Evolutionary conservation across 306 rosid genomes (phyloP), one percentile per base, ranked within the genome.

Genomic region (Lotus japonicus): DNA sequence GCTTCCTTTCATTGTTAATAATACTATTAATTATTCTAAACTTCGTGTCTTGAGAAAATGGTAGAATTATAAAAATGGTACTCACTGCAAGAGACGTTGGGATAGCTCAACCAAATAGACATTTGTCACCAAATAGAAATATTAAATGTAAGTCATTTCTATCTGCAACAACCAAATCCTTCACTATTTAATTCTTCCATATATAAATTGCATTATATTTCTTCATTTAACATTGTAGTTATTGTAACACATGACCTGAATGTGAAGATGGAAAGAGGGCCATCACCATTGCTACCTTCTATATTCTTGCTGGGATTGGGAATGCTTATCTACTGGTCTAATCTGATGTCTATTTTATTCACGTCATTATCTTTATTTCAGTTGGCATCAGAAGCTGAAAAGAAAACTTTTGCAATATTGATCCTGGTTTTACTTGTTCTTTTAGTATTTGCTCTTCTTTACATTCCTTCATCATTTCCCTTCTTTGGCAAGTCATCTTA

Each of bases 231-330:
- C 58, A 51, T 21, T 21, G n/a, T n/a, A n/a, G n/a, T n/a, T n/a
- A n/a, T n/a, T n/a, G 2, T 43, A 41, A 35, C 19, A 21, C 1
- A 17, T 45, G 45, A 21, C 1, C 14, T 45, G 45, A 45, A 51
- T 72, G 60, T 38, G 48, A 66, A 58, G 23, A 89, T 85, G 96
- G 80, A 76, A 17, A 78, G 58, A 35, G 96, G 89, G 10, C 97
- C 97, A 63, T 92, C 95, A 41, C 95, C 95, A 31, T 5, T 89
- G 17, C n/a, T 87, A 2, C 96, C 95, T 17, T 74, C 65, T 56
- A 33, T 92, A 52, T 10, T 84, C 57, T 89, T 89, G 18, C 59
- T 83, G 21, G 76, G 72, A 7, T 72, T 89, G 42, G 92, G 84
- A 42, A 16, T 86, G 67, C 8, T 88, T 54, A 18, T 92, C 26